Conservation (phyloP, 169 alveolate species). For the Eimeria necatrix region DNA sequence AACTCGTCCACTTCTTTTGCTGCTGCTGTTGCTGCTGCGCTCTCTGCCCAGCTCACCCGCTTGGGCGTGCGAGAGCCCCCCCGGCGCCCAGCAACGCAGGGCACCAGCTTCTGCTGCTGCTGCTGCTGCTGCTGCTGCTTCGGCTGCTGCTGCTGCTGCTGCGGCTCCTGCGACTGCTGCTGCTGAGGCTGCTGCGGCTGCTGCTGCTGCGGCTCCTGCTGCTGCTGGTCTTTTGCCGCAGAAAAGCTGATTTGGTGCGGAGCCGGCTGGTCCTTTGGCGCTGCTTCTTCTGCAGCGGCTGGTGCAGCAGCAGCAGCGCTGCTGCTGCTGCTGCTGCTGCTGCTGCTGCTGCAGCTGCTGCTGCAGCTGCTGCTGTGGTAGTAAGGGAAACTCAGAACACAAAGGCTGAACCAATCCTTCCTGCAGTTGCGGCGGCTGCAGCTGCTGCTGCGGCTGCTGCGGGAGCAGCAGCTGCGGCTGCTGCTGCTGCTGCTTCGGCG, state of each 20-base stretch:
- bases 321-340: slow-evolving; percentile 48
- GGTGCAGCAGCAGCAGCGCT: slow-evolving; percentile 36
- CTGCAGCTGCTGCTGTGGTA: slow-evolving; percentile 6
- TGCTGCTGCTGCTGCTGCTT: slow-evolving; percentile 24
- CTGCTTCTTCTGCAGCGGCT: slow-evolving; percentile 32
- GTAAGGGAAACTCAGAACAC: too few relatives aligned
- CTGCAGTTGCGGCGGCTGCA: slow-evolving; percentile 41
- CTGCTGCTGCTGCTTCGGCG: background rate
- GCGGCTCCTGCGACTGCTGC: background rate
- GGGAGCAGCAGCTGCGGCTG: slow-evolving; percentile 9
- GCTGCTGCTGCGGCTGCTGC: slow-evolving; percentile 12
- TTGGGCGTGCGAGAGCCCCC: slow-evolving; percentile 36
- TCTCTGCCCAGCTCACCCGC: slow-evolving; percentile 63
- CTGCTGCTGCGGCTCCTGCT: background rate
- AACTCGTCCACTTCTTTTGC: background rate
- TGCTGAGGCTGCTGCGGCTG: background rate
- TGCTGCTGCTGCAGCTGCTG: slow-evolving; percentile 23
- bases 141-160: background rate
- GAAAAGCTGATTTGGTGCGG: too few relatives aligned
- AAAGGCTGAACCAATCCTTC: background rate
- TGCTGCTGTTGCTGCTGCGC: slow-evolving; percentile 14
- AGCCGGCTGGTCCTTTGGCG: background rate
- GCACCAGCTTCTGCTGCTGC: slow-evolving; percentile 4
- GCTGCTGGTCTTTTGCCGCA: background rate
- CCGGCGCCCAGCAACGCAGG: slow-evolving; percentile 27